Base-by-base conservation (phyloP, 768 basidiomycete genomes). In the Pleurotus djamor region DNA sequence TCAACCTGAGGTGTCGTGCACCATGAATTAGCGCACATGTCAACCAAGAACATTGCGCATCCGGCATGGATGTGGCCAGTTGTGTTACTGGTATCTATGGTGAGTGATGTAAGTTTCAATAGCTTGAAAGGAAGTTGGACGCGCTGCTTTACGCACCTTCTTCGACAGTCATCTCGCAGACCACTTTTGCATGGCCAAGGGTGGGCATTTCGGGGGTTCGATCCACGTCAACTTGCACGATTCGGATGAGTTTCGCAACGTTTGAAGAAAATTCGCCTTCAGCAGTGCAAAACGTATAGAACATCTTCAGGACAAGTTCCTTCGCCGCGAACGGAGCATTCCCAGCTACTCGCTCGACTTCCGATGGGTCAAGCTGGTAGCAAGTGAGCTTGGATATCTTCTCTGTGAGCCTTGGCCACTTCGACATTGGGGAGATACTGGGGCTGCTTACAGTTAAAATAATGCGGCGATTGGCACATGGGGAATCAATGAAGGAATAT, bases 41-140 rank as follows among this genome's bases (percentile, higher is more conserved):
- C 84, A 34, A 86, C 74, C 34, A 87, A 72, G 61, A 83, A 78
- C 0, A 80, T 83, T 4, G 81, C 77, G 64, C 84, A 86, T 4
- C 74, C 84, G 1, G 84, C 85, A 54, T 87, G 85, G n/a, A 87
- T 58, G 14, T 71, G 76, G 6, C 78, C 74, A 54, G 67, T 68
- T 13, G 73, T 64, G 52, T 86, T 86, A 60, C 83, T 72, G 84
- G 87, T 86, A 57, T 85, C 85, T 86, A 58, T 36, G 12, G 28
- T 5, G n/a, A 10, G 34, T 52, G n/a, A 35, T 28, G 21, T 12
- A 36, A 35, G 5, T n/a, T 28, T 28, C 21, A 28, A 28, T 28
- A 28, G 21, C 5, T 52, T 12, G n/a, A 3, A n/a, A 12, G n/a
- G 14, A 14, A 34, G 37, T 32, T 10, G 37, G 14, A 10, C 7